Percentiles rank a stretch among this genome's conserved stretches.
Conservation (phyloP, 257 asterid species). For the Scutellaria baicalensis region DNA sequence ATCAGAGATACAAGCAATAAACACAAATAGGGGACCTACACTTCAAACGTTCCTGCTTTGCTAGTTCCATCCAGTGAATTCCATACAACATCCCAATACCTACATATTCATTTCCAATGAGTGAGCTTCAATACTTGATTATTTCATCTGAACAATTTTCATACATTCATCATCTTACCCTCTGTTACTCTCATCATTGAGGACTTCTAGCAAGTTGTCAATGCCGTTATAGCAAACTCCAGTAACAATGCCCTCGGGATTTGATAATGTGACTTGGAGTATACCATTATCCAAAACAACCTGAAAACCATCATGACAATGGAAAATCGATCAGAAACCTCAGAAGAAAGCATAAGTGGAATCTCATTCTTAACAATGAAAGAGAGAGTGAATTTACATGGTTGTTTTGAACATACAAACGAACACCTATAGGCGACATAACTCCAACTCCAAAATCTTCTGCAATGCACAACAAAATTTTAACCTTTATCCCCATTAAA, state of each 20-base stretch:
- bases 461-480: slow-evolving; percentile 8
- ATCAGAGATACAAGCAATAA: not conserved
- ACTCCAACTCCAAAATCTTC: slow-evolving; percentile 27
- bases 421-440: slow-evolving; percentile 61
- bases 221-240: slow-evolving; percentile 39
- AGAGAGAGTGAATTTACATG: slow-evolving; percentile 33
- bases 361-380: not conserved
- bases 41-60: slow-evolving; percentile 44
- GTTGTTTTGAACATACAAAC: slow-evolving; percentile 49
- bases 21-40: slow-evolving; percentile 21
- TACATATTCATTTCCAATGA: slow-evolving; percentile 8
- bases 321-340: not conserved
- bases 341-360: not conserved
- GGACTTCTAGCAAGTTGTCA: slow-evolving; percentile 52
- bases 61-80: slow-evolving; percentile 41
- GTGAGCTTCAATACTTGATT: not conserved
- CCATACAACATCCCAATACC: slow-evolving; percentile 68
- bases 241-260: slow-evolving; percentile 50
- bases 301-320: slow-evolving; percentile 18
- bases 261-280: slow-evolving; percentile 42
- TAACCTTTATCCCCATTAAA: not conserved
- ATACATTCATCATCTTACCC: slow-evolving; percentile 21
- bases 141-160: not conserved
- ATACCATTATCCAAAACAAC: slow-evolving; percentile 54
- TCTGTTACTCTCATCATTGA: slow-evolving; percentile 43